These are phyloP conservation scores for Malassezia nana DNA, from an alignment of 1,284 basidiomycete genomes.

Conservation along the genomic window DNA sequence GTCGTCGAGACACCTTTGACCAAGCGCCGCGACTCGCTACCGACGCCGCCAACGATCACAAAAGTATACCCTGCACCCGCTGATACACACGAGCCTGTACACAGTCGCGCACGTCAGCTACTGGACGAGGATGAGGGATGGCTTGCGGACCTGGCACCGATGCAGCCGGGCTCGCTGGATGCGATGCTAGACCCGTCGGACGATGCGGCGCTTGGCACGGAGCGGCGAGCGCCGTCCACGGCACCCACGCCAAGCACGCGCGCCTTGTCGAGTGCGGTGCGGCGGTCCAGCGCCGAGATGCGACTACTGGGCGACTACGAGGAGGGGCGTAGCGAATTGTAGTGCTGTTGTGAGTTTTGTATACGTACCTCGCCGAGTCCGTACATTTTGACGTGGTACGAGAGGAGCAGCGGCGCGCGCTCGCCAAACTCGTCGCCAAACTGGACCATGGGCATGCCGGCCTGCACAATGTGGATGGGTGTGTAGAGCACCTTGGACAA, in stretches of 20 bases:
- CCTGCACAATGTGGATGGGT: constrained; percentile 85
- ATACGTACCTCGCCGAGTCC: constrained; percentile 36
- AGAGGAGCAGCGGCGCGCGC: constrained; percentile 27
- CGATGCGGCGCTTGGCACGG: neutral
- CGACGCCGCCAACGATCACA: constrained; percentile 38
- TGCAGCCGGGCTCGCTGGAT: constrained; percentile 19
- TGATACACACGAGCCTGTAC: constrained; percentile 12
- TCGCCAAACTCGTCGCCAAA: constrained; percentile 54
- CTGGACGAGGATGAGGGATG: constrained; percentile 29
- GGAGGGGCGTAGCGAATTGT: constrained; percentile 36
- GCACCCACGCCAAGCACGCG: neutral
- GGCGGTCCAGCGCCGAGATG: constrained; percentile 11
- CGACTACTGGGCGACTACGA: constrained; percentile 2
- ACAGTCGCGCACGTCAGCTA: constrained; percentile 1
- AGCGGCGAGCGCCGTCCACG: neutral
- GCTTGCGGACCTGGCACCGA: neutral
- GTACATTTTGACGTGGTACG: constrained; percentile 43
- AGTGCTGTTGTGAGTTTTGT: constrained; percentile 24
- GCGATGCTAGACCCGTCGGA: neutral
- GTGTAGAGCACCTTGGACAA: constrained; percentile 71
- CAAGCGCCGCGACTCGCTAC: constrained; percentile 32
- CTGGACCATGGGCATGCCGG: constrained; percentile 62
- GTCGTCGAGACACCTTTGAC: constrained; percentile 30
- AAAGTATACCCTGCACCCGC: constrained; percentile 14
- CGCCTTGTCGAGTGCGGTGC: constrained; percentile 11